Evolutionary conservation across 169 alveolate species (phyloP).

Genomic region (Besnoitia besnoiti): DNA sequence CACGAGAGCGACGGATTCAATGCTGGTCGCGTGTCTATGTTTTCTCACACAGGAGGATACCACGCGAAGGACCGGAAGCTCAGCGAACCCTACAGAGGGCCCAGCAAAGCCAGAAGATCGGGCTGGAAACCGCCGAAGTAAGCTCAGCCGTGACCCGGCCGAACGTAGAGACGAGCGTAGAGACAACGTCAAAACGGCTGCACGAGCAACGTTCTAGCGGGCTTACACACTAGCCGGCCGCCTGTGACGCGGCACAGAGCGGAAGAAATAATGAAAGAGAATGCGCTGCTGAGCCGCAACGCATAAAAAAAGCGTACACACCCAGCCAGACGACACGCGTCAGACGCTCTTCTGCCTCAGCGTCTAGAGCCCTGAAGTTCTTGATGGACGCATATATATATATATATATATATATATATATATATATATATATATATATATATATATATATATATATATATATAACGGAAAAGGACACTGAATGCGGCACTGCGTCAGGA

Average conservation of each 20-base stretch:
- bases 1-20: too few relatives aligned
- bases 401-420: background rate
- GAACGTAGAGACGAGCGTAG: too few relatives aligned
- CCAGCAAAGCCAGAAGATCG: background rate
- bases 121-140: constrained; percentile 40
- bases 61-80: background rate
- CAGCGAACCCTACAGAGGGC: background rate
- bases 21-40: background rate
- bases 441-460: background rate
- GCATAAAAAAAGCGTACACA: too few relatives aligned
- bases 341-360: background rate
- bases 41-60: constrained; percentile 11
- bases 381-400: background rate
- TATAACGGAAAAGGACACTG: background rate
- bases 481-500: too few relatives aligned
- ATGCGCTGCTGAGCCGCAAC: too few relatives aligned
- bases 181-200: too few relatives aligned
- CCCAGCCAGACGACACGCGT: too few relatives aligned
- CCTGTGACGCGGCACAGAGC: too few relatives aligned
- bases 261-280: too few relatives aligned
- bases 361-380: background rate
- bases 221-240: too few relatives aligned
- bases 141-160: too few relatives aligned
- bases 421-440: background rate
- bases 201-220: too few relatives aligned